Evolutionary conservation across 441 rosid species (phyloP).

Genomic region (Adansonia rubrostipa): DNA sequence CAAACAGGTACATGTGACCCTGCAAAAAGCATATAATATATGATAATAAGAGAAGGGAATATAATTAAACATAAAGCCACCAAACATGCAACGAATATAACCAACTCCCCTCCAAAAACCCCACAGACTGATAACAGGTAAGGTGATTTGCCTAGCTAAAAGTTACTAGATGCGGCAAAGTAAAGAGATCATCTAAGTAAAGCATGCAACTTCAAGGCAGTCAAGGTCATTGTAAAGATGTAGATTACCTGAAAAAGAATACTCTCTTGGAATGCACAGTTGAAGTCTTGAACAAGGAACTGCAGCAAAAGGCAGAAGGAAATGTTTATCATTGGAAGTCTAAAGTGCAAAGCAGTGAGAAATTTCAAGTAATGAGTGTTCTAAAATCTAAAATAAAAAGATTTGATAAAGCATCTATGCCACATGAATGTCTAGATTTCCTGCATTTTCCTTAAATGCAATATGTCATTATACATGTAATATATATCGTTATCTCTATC

Average conservation of each 20-base stretch:
- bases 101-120: not conserved
- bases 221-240: slow-evolving; percentile 6
- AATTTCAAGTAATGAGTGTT: not conserved
- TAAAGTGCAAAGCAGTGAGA: not conserved
- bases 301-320: slow-evolving; percentile 30
- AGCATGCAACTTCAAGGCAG: slow-evolving; percentile 5
- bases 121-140: not conserved
- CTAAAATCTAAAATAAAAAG: not conserved
- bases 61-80: slow-evolving; percentile 1
- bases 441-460: not conserved
- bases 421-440: not conserved
- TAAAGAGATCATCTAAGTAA: slow-evolving; percentile 3
- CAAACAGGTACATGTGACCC: slow-evolving; percentile 98
- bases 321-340: slow-evolving; percentile 9
- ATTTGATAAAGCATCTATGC: not conserved
- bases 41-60: slow-evolving; percentile 15
- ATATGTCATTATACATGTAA: not conserved
- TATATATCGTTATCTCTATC: not conserved
- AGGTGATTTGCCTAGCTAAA: slow-evolving; percentile 3
- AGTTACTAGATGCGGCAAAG: not conserved
- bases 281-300: slow-evolving; percentile 90
- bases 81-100: slow-evolving; percentile 3
- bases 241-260: slow-evolving; percentile 82
- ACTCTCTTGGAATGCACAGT: slow-evolving; percentile 96
- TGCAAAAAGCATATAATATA: slow-evolving; percentile 42